A percentile compares a stretch with the other conserved stretches of the same genome.
These are phyloP conservation scores for Rheum nobile DNA, from an alignment of 148 eudicot genomes.

Conservation along the genomic window DNA sequence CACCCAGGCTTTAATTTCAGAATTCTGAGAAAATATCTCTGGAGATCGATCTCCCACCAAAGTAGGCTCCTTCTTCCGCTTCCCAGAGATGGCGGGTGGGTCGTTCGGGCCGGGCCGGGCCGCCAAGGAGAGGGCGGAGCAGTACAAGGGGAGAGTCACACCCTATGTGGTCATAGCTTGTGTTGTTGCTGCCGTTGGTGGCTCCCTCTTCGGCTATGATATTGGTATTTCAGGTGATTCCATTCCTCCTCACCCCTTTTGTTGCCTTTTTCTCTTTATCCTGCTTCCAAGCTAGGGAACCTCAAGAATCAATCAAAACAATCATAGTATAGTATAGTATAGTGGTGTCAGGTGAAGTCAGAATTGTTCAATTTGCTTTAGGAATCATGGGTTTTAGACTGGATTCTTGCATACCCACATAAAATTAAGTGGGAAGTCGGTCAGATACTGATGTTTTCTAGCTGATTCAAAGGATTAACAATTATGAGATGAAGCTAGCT, in stretches of 20 bases:
- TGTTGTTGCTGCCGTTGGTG: slow-evolving; percentile 59
- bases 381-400: neutral
- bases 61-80: neutral
- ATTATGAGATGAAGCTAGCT: neutral
- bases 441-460: too few relatives aligned
- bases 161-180: slow-evolving; percentile 48
- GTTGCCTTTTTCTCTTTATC: neutral
- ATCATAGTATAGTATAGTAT: too few relatives aligned
- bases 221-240: slow-evolving; percentile 60
- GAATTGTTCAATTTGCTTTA: neutral
- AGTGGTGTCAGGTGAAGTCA: too few relatives aligned
- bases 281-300: neutral
- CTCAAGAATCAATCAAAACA: neutral
- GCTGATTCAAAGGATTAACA: too few relatives aligned
- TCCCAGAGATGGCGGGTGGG: slow-evolving; percentile 45
- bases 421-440: too few relatives aligned
- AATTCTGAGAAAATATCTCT: neutral
- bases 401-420: neutral
- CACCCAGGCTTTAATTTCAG: neutral
- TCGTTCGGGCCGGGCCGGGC: slow-evolving; percentile 19
- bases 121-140: slow-evolving; percentile 46
- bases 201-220: slow-evolving; percentile 73
- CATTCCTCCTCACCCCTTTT: neutral
- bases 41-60: neutral
- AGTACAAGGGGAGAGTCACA: slow-evolving; percentile 51